phyloP scores from a whole-genome alignment of 345 rosid genomes.

The Rhodamnia rubescens region DNA sequence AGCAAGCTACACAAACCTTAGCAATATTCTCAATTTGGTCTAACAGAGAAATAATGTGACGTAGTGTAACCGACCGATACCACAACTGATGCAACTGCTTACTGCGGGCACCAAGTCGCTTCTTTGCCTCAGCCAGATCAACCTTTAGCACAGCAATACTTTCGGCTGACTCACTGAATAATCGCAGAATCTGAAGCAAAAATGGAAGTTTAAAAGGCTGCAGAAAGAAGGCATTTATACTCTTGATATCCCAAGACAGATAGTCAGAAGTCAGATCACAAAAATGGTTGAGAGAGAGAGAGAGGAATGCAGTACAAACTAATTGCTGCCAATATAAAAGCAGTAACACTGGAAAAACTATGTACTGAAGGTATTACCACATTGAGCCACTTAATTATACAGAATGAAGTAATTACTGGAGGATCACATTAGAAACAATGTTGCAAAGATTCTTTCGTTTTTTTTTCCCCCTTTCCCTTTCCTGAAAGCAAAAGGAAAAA shows the following conservation, averaged over 20 bases:
- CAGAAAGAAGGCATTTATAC: neutral
- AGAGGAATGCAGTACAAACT: neutral
- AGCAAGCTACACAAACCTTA: constrained; percentile 46
- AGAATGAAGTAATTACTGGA: neutral
- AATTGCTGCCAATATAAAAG: neutral
- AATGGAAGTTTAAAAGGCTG: neutral
- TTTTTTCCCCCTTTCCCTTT: neutral
- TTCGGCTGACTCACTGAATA: constrained; percentile 90
- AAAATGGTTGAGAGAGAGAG: neutral
- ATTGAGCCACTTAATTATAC: neutral
- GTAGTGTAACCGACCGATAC: constrained; percentile 97
- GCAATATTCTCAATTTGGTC: constrained; percentile 99
- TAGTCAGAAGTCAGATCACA: neutral
- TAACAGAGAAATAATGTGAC: constrained; percentile 85
- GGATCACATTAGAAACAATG: neutral
- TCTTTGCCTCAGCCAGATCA: constrained; percentile 89
- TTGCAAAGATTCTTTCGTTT: neutral
- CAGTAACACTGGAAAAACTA: neutral
- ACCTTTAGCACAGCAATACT: constrained; percentile 57
- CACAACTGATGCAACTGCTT: constrained; percentile 97
- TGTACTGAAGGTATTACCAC: neutral
- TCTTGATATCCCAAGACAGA: neutral
- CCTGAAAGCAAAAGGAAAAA: neutral
- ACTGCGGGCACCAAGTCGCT: constrained; percentile 70
- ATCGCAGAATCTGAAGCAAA: constrained; percentile 71